Evolutionary conservation across 1,284 basidiomycete genomes (phyloP).

Genomic region (Pulveroboletus sp.): DNA sequence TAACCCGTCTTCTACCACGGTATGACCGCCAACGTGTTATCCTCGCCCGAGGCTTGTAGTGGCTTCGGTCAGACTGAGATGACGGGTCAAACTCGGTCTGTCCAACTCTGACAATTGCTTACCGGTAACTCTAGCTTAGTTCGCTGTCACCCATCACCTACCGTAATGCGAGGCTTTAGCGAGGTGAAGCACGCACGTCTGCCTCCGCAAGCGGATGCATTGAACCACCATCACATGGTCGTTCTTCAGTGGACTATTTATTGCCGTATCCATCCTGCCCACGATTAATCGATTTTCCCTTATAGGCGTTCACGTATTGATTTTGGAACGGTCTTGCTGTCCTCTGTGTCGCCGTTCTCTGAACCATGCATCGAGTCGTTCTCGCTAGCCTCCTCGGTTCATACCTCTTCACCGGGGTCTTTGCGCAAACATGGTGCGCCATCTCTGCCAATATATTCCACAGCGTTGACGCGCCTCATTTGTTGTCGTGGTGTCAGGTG

Average conservation of each 20-base stretch:
- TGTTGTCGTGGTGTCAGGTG: conserved; percentile 26
- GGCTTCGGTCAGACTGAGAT: too few species aligned
- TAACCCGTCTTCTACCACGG: too few species aligned
- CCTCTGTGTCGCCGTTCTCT: not conserved
- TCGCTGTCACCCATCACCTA: too few species aligned
- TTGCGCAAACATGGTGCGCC: conserved; percentile 39
- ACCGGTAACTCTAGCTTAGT: too few species aligned
- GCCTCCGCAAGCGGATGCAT: too few species aligned
- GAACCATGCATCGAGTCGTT: conserved; percentile 26
- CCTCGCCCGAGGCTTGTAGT: too few species aligned
- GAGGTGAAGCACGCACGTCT: too few species aligned
- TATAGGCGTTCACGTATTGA: not conserved
- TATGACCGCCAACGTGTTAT: too few species aligned
- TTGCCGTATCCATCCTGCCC: not conserved
- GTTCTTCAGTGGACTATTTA: conserved; percentile 7
- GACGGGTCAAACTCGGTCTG: too few species aligned
- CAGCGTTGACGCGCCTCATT: not conserved
- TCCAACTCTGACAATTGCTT: too few species aligned
- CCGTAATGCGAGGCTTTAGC: too few species aligned
- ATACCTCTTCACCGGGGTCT: conserved; percentile 22
- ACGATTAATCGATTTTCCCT: not conserved
- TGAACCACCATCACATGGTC: conserved; percentile 2
- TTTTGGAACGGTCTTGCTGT: not conserved
- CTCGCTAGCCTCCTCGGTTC: conserved; percentile 10
- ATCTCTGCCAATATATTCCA: not conserved